Evolutionary conservation across 2,329 filamentous ascomycete species (phyloP), one percentile per base, ranked within the genome.

Genomic region (Parascedosporium putredinis): DNA sequence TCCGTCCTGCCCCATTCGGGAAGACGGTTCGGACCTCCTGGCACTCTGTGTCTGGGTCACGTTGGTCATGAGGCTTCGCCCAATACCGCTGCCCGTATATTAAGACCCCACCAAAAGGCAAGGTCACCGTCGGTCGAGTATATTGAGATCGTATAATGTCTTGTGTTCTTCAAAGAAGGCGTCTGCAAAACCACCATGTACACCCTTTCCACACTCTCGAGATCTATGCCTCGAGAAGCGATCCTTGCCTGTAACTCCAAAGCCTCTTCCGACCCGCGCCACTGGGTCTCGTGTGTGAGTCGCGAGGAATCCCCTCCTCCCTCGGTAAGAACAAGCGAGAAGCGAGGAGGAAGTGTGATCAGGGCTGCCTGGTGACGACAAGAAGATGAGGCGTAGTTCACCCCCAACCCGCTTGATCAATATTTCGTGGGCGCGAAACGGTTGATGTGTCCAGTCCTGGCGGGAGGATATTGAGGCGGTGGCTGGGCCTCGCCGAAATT

Each of bases 31-130:
- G n/a, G 24, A 31, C 23, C 45, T 43, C 36, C 47, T 29, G 14
- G n/a, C 31, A 5, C 5, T 24, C n/a, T 25, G 23, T 18, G 29
- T 27, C 40, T 23, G 36, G 27, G 47, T 42, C 47, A 27, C n/a
- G 46, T 23, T 29, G 47, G 47, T 49, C 47, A 49, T 49, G 47
- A 49, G 47, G 36, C 22, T 25, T 49, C 25, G 34, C 44, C 22
- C 42, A 45, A 27, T 48, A 14, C 23, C 24, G 25, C 8, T 29
- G 24, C 8, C 23, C 24, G 20, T 49, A 49, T 49, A 49, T 49
- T 49, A 49, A 49, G 20, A 49, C 9, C 34, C 47, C 47, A 49
- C 47, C 27, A 31, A 31, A 31, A 12, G 7, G 27, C 27, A 31
- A 31, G 12, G 27, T 12, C 27, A 31, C 27, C 27, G 27, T 12